A percentile compares a stretch with the other conserved stretches of the same genome.
Evolutionary conservation across 768 basidiomycete genomes (phyloP).

Genomic region (Dentipellis sp.): DNA sequence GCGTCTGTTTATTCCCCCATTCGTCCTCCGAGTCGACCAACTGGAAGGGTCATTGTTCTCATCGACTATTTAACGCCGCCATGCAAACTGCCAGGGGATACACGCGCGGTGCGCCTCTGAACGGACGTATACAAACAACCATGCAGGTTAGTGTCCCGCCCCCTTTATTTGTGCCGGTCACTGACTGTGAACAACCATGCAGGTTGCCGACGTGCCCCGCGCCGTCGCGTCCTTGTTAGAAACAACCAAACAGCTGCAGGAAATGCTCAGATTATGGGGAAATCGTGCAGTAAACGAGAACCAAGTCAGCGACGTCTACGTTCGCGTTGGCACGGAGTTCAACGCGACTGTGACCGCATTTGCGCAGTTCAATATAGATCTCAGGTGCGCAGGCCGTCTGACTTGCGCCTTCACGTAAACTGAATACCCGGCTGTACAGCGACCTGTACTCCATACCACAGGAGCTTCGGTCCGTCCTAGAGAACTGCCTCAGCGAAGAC

Average conservation of each 20-base stretch:
- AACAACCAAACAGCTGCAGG: slow-evolving; percentile 78
- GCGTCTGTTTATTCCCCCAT: slow-evolving; percentile 2
- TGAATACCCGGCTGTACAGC: slow-evolving; percentile 17
- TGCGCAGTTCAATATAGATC: slow-evolving; percentile 58
- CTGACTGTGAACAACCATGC: neutral
- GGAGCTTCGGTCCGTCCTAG: slow-evolving; percentile 29
- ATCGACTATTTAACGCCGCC: neutral
- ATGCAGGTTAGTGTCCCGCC: slow-evolving; percentile 4
- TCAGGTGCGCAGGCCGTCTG: slow-evolving; percentile 46
- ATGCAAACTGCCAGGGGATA: slow-evolving; percentile 11
- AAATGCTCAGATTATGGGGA: slow-evolving; percentile 64
- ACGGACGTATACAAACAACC: slow-evolving; percentile 11
- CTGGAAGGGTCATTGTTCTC: neutral
- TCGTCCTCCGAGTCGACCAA: neutral
- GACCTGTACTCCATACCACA: slow-evolving; percentile 31
- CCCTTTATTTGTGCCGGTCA: neutral
- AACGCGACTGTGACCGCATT: slow-evolving; percentile 75
- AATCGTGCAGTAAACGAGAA: slow-evolving; percentile 44
- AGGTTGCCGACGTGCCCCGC: slow-evolving; percentile 39
- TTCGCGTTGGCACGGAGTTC: slow-evolving; percentile 84
- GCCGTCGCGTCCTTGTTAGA: slow-evolving; percentile 63
- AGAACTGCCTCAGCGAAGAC: slow-evolving; percentile 35
- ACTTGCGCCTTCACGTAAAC: neutral
- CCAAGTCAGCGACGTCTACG: slow-evolving; percentile 84
- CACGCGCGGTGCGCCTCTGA: slow-evolving; percentile 4